Evolutionary conservation across 1,284 basidiomycete species (phyloP), one percentile per base, ranked within the genome.

Genomic region (Trichosporon ovoides): DNA sequence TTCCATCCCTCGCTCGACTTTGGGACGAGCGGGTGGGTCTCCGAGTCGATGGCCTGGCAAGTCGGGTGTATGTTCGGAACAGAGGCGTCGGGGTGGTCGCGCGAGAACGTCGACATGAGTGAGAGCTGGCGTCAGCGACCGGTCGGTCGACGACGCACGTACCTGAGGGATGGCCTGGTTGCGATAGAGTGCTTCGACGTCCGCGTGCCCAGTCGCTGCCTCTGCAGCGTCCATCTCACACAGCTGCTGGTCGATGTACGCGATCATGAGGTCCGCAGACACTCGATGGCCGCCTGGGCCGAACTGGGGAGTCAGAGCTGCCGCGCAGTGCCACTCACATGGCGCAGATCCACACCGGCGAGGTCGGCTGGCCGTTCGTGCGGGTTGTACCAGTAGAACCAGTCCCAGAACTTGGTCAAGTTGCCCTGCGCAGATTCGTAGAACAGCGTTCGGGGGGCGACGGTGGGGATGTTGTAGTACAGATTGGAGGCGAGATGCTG

Each of bases 401-500:
- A 53, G 37, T 53, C 52, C 52, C 52, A 53, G 52, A 38, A 53
- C 52, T 38, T 50, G 18, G 36, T 51, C 35, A 24, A 4, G 55
- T 56, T 46, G 55, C 68, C 65, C 7, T 24, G 33, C 6, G 53
- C 34, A 11, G 66, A 50, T 6, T 66, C 54, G 14, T 61, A 68
- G 24, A 71, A 34, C 6, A 65, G 61, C 48, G 71, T 71, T 46
- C 71, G 66, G 10, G 71, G 50, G 18, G 71, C 69, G 10, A 76
- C 38, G 13, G 62, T 68, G 1, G 74, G 74, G 13, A 72, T 58
- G 54, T 76, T 73, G 61, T 76, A 76, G 55, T 58, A 73, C 43
- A 72, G 68, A 3, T 67, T 59, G 12, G 72, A 36, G 48, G 71
- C 71, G 43, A 61, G 51, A 52, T 73, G 68, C 69, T 71, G 34